Base-by-base conservation (phyloP, 768 basidiomycete genomes). In the Tremella fuciformis region DNA sequence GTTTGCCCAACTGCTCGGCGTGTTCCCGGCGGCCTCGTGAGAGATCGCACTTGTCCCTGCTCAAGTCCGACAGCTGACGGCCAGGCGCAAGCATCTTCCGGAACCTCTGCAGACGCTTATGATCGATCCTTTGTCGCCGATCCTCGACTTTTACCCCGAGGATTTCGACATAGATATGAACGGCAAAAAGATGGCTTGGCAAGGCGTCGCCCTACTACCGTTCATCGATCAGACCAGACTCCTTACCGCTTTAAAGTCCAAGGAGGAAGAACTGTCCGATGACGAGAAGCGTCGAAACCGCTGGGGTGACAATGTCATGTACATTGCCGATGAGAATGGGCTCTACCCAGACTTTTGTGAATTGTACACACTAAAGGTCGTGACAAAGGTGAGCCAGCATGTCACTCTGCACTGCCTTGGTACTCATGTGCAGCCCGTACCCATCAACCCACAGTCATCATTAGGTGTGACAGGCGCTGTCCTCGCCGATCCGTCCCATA, bases 161-260 rank as follows among this genome's bases (percentile, higher is more conserved):
- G 84, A 87, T 15, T 99, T 99, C 76, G 85, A 93, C 67, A 87
- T 98, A 70, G 96, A 99, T 77, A 99, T 99, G 96, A 99, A 99
- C 71, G 96, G 96, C 58, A 98, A 98, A 80, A 89, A 88, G 79
- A 97, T 98, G 93, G 82, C 89, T 7, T 99, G 96, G 96, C 94
- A 99, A 77, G 96, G 96, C 54, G 91, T 99, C 56, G 93, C 96
- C 0, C 80, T 99, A 8, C 80, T 99, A 19, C 93, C 96, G 0
- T 99, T 98, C 80, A 98, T 99, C 62, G 89, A 98, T 71, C 82
- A 86, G 74, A 82, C 82, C 55, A 84, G 92, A 34, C 79, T 99
- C 22, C 79, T 98, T 54, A 86, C 84, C 34, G 90, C 92, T 2
- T 91, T 99, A 87, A 83, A 81, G 8, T 75, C 80, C 13, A 81